phyloP scores from a whole-genome alignment of 2,329 filamentous ascomycete species.

The Trichophyton simii region DNA sequence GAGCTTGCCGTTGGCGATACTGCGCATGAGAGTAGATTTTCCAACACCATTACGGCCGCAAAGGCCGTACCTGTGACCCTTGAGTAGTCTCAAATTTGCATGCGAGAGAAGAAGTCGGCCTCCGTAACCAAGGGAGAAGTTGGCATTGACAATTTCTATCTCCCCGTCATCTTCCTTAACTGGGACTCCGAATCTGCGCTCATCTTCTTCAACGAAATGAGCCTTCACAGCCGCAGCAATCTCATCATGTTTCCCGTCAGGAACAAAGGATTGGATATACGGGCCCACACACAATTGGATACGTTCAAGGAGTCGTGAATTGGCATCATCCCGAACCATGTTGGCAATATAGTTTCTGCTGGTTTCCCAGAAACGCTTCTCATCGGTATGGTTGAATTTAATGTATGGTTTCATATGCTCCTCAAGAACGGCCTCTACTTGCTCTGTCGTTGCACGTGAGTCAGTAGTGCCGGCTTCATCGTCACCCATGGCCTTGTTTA shows the following conservation, averaged over 20 bases:
- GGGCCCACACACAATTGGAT: slow-evolving; percentile 57
- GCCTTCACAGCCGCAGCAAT: slow-evolving; percentile 63
- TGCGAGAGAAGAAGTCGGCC: slow-evolving; percentile 95
- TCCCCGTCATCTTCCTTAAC: slow-evolving; percentile 84
- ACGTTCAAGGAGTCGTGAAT: slow-evolving; percentile 64
- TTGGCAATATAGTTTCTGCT: slow-evolving; percentile 63
- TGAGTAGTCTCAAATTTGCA: slow-evolving; percentile 85
- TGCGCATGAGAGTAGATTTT: slow-evolving; percentile 98
- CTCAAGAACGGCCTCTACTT: slow-evolving; percentile 63
- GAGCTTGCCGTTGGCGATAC: slow-evolving; percentile 87
- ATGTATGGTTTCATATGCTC: slow-evolving; percentile 61
- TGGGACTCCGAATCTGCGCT: slow-evolving; percentile 73
- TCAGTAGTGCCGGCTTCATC: slow-evolving; percentile 50
- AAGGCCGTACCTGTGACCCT: slow-evolving; percentile 93
- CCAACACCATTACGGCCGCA: slow-evolving; percentile 94
- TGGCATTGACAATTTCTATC: slow-evolving; percentile 90
- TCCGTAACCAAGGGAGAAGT: slow-evolving; percentile 94
- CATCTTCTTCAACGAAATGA: slow-evolving; percentile 70
- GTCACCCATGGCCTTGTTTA: slow-evolving; percentile 80
- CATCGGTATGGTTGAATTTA: slow-evolving; percentile 51
- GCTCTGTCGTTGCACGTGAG: slow-evolving; percentile 49
- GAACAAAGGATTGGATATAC: slow-evolving; percentile 62
- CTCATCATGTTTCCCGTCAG: slow-evolving; percentile 48
- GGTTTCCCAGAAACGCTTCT: slow-evolving; percentile 49
- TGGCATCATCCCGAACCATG: slow-evolving; percentile 80